Percentiles rank a stretch among this genome's conserved stretches.
Conservation (phyloP, 2,329 filamentous ascomycete species). For the Cladosporium phlei region DNA sequence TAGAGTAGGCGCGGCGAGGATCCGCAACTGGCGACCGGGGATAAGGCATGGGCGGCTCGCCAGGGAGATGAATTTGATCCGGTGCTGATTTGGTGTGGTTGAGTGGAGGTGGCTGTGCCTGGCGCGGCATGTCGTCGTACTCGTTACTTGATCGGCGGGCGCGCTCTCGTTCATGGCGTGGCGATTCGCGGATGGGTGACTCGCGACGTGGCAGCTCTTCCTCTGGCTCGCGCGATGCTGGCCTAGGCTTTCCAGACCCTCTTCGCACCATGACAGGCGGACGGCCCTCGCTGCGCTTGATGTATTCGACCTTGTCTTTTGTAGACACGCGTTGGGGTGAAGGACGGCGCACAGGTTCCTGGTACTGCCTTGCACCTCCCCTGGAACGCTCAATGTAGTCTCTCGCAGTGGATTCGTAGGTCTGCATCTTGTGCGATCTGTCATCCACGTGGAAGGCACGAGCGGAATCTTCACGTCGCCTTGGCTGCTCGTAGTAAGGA, state of each 20-base stretch:
- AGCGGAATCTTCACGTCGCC: conserved; percentile 21
- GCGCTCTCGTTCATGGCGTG: conserved; percentile 16
- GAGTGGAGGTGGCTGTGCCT: conserved; percentile 30
- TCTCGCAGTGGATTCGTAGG: conserved; percentile 21
- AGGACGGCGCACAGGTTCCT: conserved; percentile 24
- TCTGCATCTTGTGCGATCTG: conserved; percentile 25
- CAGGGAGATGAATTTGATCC: conserved; percentile 25
- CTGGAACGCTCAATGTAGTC: conserved; percentile 26
- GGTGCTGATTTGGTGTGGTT: conserved; percentile 35
- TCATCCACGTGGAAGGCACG: conserved; percentile 23
- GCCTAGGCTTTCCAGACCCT: conserved; percentile 22
- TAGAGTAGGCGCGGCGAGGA: conserved; percentile 23
- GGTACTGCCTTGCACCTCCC: conserved; percentile 17
- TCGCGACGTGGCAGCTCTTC: conserved; percentile 20
- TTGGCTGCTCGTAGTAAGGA: conserved; percentile 22
- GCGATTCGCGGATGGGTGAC: conserved; percentile 1
- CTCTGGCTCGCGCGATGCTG: conserved; percentile 18
- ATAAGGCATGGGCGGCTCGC: no score
- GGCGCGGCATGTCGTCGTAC: conserved; percentile 14
- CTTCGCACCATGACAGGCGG: conserved; percentile 23
- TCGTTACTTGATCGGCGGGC: conserved; percentile 23
- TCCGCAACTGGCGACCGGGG: no score
- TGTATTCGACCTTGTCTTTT: conserved; percentile 24
- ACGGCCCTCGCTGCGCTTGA: conserved; percentile 24
- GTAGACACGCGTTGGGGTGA: conserved; percentile 26